Conservation (phyloP, 2,329 filamentous ascomycete species). For the Laburnicola sp. region DNA sequence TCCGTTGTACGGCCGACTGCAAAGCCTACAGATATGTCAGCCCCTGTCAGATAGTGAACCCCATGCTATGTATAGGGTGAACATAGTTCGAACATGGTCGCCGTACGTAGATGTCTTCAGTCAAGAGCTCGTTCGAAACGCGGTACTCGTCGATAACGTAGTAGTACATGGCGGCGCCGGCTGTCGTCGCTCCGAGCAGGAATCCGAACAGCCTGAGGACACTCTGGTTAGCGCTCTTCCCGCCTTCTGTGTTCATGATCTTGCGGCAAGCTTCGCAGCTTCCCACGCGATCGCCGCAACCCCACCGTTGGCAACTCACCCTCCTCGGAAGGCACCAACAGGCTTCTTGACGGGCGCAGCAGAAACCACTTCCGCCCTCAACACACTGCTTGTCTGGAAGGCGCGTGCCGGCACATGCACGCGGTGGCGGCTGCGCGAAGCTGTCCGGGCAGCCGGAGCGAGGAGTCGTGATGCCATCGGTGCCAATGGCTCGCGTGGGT, state of each 20-base stretch:
- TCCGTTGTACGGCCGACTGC: conserved; percentile 81
- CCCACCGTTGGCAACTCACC: conserved; percentile 55
- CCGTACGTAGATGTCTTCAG: conserved; percentile 94
- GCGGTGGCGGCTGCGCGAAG: conserved; percentile 20
- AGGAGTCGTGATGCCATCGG: conserved; percentile 53
- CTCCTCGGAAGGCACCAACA: conserved; percentile 71
- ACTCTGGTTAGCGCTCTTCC: neutral
- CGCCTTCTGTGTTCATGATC: neutral
- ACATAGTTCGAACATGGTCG: conserved; percentile 1
- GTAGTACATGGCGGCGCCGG: conserved; percentile 82
- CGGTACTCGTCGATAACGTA: conserved; percentile 94
- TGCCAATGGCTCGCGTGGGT: conserved; percentile 17
- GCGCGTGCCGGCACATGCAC: conserved; percentile 27
- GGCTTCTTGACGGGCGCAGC: conserved; percentile 61
- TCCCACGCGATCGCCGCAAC: neutral
- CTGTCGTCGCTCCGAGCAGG: conserved; percentile 78
- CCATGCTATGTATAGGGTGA: neutral
- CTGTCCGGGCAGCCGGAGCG: conserved; percentile 45
- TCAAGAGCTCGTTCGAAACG: conserved; percentile 87
- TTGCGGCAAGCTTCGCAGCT: neutral
- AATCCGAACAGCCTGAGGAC: conserved; percentile 81
- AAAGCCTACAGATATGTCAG: conserved; percentile 60
- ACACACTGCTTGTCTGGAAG: conserved; percentile 47
- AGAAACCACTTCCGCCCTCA: conserved; percentile 41
- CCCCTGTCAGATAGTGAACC: neutral